A percentile compares a stretch with the other conserved stretches of the same genome.
Evolutionary conservation across 805 yeast species (phyloP).

Genomic region (Candida arabinofermentans): DNA sequence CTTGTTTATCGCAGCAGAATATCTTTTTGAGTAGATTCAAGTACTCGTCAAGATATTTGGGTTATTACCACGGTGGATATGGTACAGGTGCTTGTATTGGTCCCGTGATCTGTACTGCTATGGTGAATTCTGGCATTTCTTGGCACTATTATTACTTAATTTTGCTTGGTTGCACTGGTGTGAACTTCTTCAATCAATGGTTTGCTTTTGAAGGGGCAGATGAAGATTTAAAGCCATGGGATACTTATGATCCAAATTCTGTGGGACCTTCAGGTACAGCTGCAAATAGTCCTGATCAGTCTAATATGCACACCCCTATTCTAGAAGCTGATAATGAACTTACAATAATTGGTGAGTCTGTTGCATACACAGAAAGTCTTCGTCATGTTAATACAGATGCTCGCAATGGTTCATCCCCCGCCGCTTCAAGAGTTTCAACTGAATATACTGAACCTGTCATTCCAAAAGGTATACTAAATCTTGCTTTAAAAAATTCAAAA

Average conservation of each 20-base stretch:
- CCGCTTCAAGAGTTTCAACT: neutral
- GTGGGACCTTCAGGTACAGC: neutral
- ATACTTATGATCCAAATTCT: conserved; percentile 22
- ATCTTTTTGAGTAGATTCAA: conserved; percentile 46
- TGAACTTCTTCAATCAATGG: conserved; percentile 33
- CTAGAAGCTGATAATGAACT: conserved; percentile 12
- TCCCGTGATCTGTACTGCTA: conserved; percentile 58
- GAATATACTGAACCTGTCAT: conserved; percentile 17
- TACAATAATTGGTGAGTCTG: conserved; percentile 19
- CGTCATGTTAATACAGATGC: conserved; percentile 6
- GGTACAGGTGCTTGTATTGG: conserved; percentile 71
- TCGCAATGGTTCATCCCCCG: neutral
- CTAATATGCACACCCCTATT: conserved; percentile 2
- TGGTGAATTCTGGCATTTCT: conserved; percentile 43
- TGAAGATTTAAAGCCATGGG: conserved; percentile 39
- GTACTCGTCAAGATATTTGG: conserved; percentile 55
- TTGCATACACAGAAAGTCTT: conserved; percentile 13
- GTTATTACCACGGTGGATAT: conserved; percentile 62
- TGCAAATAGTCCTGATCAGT: neutral
- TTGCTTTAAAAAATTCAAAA: conserved; percentile 37
- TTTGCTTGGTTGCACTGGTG: conserved; percentile 36
- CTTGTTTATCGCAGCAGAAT: conserved; percentile 46
- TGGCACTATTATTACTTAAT: conserved; percentile 57
- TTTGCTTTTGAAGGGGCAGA: conserved; percentile 48
- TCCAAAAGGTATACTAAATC: conserved; percentile 29